Base-by-base conservation (phyloP, 257 asterid species). In the Avicennia marina region DNA sequence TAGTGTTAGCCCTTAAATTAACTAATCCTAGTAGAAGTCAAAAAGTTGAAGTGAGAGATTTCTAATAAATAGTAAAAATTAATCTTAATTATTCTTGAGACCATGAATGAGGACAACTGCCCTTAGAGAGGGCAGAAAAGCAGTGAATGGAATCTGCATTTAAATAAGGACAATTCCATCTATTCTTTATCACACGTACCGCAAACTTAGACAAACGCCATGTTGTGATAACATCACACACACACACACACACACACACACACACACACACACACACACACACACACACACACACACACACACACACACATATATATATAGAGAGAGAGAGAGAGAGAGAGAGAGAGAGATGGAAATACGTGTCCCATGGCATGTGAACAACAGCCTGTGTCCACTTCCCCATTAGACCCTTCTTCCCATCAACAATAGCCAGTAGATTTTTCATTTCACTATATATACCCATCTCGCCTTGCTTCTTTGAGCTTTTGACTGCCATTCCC, bases 311-410 rank as follows among this genome's bases (percentile, higher is more conserved):
- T 42, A 42, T 60, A 46, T 51, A 19, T 32, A 36, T 25, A 44
- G 42, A 49, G 62, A 41, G 61, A 58, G 62, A 48, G 45, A 4
- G 11, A 36, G 27, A 20, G n/a, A n/a, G n/a, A n/a, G 81, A n/a
- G n/a, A n/a, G n/a, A n/a, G n/a, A n/a, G n/a, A n/a, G 55, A 25
- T 24, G 44, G 52, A 68, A 64, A 67, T 61, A 52, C 53, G 86
- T 83, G 86, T 80, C 86, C 83, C 89, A 80, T 75, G 90, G 80
- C 95, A 87, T 90, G 94, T 90, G 94, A 80, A 58, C 67, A 69
- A 63, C 96, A 77, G 83, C 85, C n/a, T 77, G 77, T 73, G 72
- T 63, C 75, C 70, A 60, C 73, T 60, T 62, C 64, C 71, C 26
- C 59, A 40, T 38, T 24, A n/a, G n/a, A n/a, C n/a, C n/a, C n/a